Evolutionary conservation across 176 grass and related monocot genomes (phyloP).

Genomic region (Melocanna baccifera): DNA sequence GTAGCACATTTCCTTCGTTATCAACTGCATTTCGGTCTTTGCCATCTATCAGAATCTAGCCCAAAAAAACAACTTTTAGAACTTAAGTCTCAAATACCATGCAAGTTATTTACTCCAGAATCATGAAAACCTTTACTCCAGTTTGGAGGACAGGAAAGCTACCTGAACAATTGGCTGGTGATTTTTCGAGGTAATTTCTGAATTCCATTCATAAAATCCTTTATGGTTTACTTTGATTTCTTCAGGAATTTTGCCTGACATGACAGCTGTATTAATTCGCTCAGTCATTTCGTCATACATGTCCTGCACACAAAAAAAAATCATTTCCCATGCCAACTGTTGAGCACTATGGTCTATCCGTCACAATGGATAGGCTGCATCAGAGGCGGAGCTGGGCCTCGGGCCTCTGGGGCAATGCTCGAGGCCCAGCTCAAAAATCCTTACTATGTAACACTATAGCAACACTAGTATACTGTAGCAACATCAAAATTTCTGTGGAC

Average conservation of each 20-base stretch:
- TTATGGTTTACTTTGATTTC: conserved; percentile 52
- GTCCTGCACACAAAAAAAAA: conserved; percentile 29
- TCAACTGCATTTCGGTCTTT: conserved; percentile 40
- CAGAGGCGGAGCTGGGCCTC: no score
- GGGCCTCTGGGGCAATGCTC: no score
- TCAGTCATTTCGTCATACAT: conserved; percentile 58
- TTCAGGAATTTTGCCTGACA: conserved; percentile 43
- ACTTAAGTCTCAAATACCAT: neutral
- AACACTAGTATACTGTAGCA: no score
- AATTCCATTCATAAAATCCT: conserved; percentile 69
- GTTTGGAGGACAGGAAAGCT: neutral
- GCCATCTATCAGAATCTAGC: conserved; percentile 66
- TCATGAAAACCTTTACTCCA: neutral
- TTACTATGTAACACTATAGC: no score
- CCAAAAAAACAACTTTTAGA: neutral
- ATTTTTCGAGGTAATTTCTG: conserved; percentile 23
- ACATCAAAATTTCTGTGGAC: no score
- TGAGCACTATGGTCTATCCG: neutral
- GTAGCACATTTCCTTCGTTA: conserved; percentile 35
- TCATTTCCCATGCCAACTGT: neutral
- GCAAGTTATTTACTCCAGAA: neutral
- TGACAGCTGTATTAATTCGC: conserved; percentile 39
- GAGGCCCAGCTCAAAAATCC: no score
- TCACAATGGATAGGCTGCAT: neutral
- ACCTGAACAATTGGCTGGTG: conserved; percentile 83